Evolutionary conservation across 202 grass and related monocot species (phyloP), one percentile per base, ranked within the genome.

Genomic region (Alloteropsis angusta): DNA sequence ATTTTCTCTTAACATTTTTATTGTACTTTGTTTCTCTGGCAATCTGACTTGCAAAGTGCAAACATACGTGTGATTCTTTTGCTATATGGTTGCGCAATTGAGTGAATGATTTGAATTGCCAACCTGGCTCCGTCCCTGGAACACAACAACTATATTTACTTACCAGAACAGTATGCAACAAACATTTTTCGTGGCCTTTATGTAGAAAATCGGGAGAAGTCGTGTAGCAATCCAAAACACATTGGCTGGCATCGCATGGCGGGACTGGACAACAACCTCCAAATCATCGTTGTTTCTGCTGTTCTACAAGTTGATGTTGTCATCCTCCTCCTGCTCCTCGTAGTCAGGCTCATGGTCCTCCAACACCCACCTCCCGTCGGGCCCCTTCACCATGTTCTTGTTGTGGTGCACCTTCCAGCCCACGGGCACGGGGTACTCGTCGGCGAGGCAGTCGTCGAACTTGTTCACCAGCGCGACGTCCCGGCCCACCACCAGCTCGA

Each of bases 401-500:
- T 94, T 88, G 35, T 90, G 68, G 60, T 77, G 79, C 75, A 90
- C 89, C 86, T 88, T 90, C 95, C 95, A 97, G 0, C 82, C 67
- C 50, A 36, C 89, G 0, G 95, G 91, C 35, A 97, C 85, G 0
- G 83, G 80, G 87, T 94, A 80, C 72, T 97, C 85, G 48, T 98
- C 92, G 45, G 79, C 82, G 18, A 98, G 60, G 35, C 91, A 91
- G 82, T 90, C 87, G 8, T 80, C 57, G 79, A 74, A 78, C 81
- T 98, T 98, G 78, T 98, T 98, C 54, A 92, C 87, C 61, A 94
- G 87, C 17, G 91, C 89, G 22, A 98, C 53, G 86, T 98, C 91
- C 14, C 95, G 77, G 37, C 90, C 85, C 11, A 98, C 59, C 30
- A 84, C 87, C 36, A 98, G 22, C 90, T 71, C 68, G 75, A 98